phyloP scores from a whole-genome alignment of 2,329 filamentous ascomycete species.

The Diplodia sapinea region DNA sequence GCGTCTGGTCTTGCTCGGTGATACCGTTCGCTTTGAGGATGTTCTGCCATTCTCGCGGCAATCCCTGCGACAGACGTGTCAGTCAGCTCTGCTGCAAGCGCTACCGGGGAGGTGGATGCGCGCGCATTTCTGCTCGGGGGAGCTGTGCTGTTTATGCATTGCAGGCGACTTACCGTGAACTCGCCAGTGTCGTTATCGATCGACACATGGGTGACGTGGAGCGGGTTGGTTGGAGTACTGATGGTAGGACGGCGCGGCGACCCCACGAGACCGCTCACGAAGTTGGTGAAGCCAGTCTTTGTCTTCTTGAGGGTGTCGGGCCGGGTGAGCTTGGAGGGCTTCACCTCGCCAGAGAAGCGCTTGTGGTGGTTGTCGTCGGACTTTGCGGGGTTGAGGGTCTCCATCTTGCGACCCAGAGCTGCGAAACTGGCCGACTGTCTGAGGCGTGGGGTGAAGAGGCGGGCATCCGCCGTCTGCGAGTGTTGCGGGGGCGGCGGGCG shows the following conservation, averaged over 20 bases:
- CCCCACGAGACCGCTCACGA: slow-evolving; percentile 49
- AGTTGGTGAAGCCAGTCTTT: slow-evolving; percentile 49
- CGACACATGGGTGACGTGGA: slow-evolving; percentile 96
- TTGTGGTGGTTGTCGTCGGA: slow-evolving; percentile 44
- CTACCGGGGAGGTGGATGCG: neutral
- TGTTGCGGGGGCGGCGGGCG: slow-evolving; percentile 40
- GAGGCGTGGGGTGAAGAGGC: slow-evolving; percentile 41
- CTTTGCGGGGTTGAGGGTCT: slow-evolving; percentile 43
- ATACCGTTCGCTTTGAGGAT: slow-evolving; percentile 95
- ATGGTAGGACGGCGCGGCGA: slow-evolving; percentile 91
- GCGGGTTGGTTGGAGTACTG: slow-evolving; percentile 95
- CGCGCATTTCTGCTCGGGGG: neutral
- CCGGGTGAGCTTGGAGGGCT: slow-evolving; percentile 41
- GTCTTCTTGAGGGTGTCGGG: slow-evolving; percentile 47
- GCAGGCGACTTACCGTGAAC: slow-evolving; percentile 73
- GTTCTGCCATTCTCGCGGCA: slow-evolving; percentile 97
- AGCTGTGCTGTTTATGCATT: slow-evolving; percentile 28
- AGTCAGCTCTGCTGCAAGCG: slow-evolving; percentile 2
- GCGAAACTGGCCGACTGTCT: slow-evolving; percentile 52
- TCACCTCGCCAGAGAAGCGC: slow-evolving; percentile 49
- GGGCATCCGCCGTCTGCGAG: slow-evolving; percentile 40
- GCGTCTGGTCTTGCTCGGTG: slow-evolving; percentile 91
- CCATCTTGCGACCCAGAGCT: slow-evolving; percentile 53
- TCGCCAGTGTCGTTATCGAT: slow-evolving; percentile 96
- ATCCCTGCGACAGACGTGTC: slow-evolving; percentile 63